phyloP scores from a whole-genome alignment of 345 rosid species.

The Arabidopsis thaliana region TAIR10.1 NC_003076.8:19843001-19843500 shows the following conservation, averaged over 20 bases:
- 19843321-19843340: slow-evolving; percentile 89
- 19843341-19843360: slow-evolving; percentile 72
- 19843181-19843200: not conserved
- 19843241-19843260: slow-evolving; percentile 91
- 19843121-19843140: not conserved
- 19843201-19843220: not conserved
- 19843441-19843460: slow-evolving; percentile 70
- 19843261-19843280: slow-evolving; percentile 86
- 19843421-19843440: slow-evolving; percentile 65
- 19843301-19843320: slow-evolving; percentile 87
- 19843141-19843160: not conserved
- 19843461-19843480: slow-evolving; percentile 67
- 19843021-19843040: no score
- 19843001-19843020: no score
- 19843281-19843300: slow-evolving; percentile 87
- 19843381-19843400: slow-evolving; percentile 57
- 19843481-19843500: slow-evolving; percentile 69
- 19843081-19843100: no score
- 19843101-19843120: not conserved
- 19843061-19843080: no score
- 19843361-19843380: slow-evolving; percentile 71
- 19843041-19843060: no score
- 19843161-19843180: slow-evolving; percentile 15
- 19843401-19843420: slow-evolving; percentile 52
- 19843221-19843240: slow-evolving; percentile 54